phyloP scores from a whole-genome alignment of 495 filamentous ascomycete species.

The Penicillium bialowiezense region DNA sequence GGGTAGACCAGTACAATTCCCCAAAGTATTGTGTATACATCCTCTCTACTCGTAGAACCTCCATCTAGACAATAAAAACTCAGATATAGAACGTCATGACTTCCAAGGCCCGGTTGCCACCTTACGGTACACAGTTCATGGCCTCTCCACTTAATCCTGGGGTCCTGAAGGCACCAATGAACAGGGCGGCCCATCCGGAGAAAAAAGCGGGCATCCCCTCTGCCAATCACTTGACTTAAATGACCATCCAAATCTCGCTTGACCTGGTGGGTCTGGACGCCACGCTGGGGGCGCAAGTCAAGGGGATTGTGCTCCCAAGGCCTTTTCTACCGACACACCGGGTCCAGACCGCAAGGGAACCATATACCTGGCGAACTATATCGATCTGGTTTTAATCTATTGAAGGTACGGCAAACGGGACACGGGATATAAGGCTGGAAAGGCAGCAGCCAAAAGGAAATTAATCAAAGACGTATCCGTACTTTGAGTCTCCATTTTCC shows the following conservation, averaged over 20 bases:
- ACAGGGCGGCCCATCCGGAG: conserved; percentile 20
- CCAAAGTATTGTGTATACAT: too few relatives aligned
- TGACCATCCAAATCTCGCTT: conserved; percentile 29
- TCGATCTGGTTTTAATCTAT: too few relatives aligned
- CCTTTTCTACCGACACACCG: neutral
- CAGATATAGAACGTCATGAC: conserved; percentile 30
- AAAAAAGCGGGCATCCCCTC: conserved; percentile 22
- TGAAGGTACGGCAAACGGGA: too few relatives aligned
- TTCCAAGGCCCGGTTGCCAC: conserved; percentile 25
- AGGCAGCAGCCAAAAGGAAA: conserved; percentile 8
- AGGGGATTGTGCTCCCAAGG: neutral
- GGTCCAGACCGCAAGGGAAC: neutral
- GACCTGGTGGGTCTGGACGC: conserved; percentile 18
- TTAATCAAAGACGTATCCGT: conserved; percentile 9
- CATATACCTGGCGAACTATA: neutral
- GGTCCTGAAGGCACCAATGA: conserved; percentile 32
- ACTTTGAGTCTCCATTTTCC: conserved; percentile 4
- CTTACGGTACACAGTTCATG: neutral
- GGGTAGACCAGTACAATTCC: too few relatives aligned
- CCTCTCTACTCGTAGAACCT: too few relatives aligned
- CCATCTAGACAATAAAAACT: neutral
- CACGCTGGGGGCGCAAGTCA: conserved; percentile 9
- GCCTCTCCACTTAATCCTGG: conserved; percentile 16
- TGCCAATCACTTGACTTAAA: conserved; percentile 13
- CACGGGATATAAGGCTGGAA: neutral